A percentile compares a stretch with the other conserved stretches of the same genome.
phyloP scores from a whole-genome alignment of 768 basidiomycete species.

The Trametes punicea region DNA sequence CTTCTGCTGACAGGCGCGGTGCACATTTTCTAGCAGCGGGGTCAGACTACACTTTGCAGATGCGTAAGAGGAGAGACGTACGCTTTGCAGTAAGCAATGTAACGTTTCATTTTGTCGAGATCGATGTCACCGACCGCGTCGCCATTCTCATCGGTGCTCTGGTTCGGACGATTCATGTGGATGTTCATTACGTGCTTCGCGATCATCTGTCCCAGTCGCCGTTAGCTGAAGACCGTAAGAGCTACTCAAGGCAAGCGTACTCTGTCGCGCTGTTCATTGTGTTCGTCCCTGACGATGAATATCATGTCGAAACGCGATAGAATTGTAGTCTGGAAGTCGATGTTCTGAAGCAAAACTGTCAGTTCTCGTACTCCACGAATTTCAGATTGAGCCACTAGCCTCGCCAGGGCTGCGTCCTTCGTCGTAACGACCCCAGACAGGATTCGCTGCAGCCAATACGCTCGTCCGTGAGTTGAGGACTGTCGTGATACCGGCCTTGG shows the following conservation, averaged over 20 bases:
- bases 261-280: constrained; percentile 90
- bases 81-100: constrained; percentile 95
- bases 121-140: constrained; percentile 85
- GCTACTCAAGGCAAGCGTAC: constrained; percentile 40
- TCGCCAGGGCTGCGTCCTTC: constrained; percentile 95
- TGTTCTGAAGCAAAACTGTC: constrained; percentile 52
- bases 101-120: constrained; percentile 98
- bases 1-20: constrained; percentile 87
- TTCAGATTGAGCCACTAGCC: constrained; percentile 39
- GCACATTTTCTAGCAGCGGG: constrained; percentile 82
- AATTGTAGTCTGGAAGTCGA: constrained; percentile 97
- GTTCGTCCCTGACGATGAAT: constrained; percentile 97
- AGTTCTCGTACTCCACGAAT: background rate
- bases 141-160: constrained; percentile 54
- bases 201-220: constrained; percentile 60
- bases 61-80: constrained; percentile 30
- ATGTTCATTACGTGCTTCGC: constrained; percentile 98
- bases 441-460: constrained; percentile 96
- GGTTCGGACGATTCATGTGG: constrained; percentile 90
- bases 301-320: constrained; percentile 99
- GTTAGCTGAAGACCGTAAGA: background rate
- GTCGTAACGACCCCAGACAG: constrained; percentile 96
- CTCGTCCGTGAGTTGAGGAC: constrained; percentile 94
- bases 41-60: background rate
- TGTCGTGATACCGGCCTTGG: constrained; percentile 98